A percentile compares a stretch with the other conserved stretches of the same genome.
These are phyloP conservation scores for Lathyrus aphaca DNA, from an alignment of 306 rosid genomes.

Conservation along the genomic window DNA sequence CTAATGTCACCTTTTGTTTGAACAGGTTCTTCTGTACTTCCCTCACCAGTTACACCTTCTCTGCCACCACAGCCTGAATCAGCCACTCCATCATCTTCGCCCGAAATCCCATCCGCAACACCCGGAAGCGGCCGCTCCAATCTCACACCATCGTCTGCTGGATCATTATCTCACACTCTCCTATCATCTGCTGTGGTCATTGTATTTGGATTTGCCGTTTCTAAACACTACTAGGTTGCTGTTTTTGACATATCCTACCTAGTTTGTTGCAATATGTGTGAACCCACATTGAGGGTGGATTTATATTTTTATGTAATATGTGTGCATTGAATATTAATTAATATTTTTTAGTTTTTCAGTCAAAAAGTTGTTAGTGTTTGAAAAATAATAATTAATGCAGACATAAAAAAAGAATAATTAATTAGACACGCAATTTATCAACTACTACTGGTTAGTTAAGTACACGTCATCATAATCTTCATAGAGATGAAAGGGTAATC, in stretches of 20 bases:
- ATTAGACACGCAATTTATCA: too few relatives aligned
- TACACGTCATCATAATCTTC: not conserved
- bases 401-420: too few relatives aligned
- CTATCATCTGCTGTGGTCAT: slow-evolving; percentile 49
- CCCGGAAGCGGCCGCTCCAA: slow-evolving; percentile 63
- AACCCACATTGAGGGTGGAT: slow-evolving; percentile 37
- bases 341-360: not conserved
- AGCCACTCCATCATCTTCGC: slow-evolving; percentile 36
- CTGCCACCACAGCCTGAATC: slow-evolving; percentile 68
- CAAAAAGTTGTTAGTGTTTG: not conserved
- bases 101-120: slow-evolving; percentile 58
- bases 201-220: slow-evolving; percentile 40
- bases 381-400: too few relatives aligned
- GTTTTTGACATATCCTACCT: slow-evolving; percentile 16
- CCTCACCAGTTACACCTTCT: slow-evolving; percentile 63
- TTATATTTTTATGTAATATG: slow-evolving; percentile 32
- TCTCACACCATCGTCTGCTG: slow-evolving; percentile 72
- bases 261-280: slow-evolving; percentile 25
- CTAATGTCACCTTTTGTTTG: slow-evolving; percentile 27
- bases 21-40: slow-evolving; percentile 59
- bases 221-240: slow-evolving; percentile 40
- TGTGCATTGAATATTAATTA: slow-evolving; percentile 28
- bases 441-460: not conserved
- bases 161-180: slow-evolving; percentile 46
- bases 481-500: slow-evolving; percentile 5